A percentile compares a stretch with the other conserved stretches of the same genome.
Evolutionary conservation across 768 basidiomycete species (phyloP).

Genomic region (Boletus coccyginus): DNA sequence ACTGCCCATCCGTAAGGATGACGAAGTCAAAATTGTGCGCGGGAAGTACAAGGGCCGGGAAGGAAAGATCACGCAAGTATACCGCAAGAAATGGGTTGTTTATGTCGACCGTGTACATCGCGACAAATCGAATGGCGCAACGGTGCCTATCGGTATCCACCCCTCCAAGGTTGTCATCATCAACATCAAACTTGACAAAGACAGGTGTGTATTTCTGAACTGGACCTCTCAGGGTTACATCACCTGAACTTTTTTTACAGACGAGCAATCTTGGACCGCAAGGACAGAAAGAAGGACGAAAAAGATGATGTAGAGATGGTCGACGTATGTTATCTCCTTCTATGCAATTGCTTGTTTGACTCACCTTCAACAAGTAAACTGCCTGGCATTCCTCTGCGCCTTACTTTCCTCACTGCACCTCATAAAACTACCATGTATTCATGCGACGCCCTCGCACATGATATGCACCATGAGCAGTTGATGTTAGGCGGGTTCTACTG

Average conservation of each 20-base stretch:
- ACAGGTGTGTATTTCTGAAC: constrained; percentile 49
- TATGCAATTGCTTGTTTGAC: constrained; percentile 8
- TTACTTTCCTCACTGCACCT: constrained; percentile 17
- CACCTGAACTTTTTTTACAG: constrained; percentile 36
- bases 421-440: constrained; percentile 67
- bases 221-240: background rate
- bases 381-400: constrained; percentile 8
- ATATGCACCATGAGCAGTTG: constrained; percentile 50
- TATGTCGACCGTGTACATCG: constrained; percentile 97
- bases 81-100: constrained; percentile 99
- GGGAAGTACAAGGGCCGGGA: constrained; percentile 99
- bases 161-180: constrained; percentile 96
- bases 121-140: constrained; percentile 96
- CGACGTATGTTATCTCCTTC: constrained; percentile 54
- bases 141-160: constrained; percentile 91
- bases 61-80: constrained; percentile 96
- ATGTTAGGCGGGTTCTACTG: background rate
- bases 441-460: constrained; percentile 48
- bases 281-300: constrained; percentile 68
- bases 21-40: constrained; percentile 95
- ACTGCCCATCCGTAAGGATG: constrained; percentile 94
- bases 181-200: constrained; percentile 90
- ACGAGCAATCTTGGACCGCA: constrained; percentile 84
- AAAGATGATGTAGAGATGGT: constrained; percentile 74
- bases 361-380: constrained; percentile 24